Conservation (phyloP, 768 basidiomycete genomes). For the Pilatotrama ljubarskyi region DNA sequence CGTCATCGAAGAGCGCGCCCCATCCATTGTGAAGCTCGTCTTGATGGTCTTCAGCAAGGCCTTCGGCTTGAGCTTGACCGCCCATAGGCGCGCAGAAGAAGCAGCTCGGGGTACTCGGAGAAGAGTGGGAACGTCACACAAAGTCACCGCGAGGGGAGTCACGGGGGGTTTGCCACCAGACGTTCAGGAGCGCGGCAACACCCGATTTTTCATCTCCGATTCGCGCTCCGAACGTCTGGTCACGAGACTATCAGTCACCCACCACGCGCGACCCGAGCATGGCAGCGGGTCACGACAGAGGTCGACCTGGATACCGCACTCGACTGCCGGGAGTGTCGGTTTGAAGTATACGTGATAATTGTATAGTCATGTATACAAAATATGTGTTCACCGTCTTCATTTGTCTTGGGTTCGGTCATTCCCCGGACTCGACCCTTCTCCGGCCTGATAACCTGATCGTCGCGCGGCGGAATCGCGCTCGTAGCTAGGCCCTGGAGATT, state of each 20-base stretch:
- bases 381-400: not conserved
- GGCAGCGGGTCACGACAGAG: too few relatives aligned
- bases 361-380: not conserved
- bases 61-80: too few relatives aligned
- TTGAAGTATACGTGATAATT: too few relatives aligned
- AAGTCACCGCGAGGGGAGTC: not conserved
- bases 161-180: not conserved
- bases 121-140: not conserved
- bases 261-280: too few relatives aligned
- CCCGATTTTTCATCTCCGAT: not conserved
- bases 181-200: not conserved
- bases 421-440: not conserved
- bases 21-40: too few relatives aligned
- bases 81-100: not conserved
- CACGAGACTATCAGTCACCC: too few relatives aligned
- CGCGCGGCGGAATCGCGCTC: slow-evolving; percentile 3
- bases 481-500: not conserved
- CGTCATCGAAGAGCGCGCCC: too few relatives aligned
- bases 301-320: too few relatives aligned
- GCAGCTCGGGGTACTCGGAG: not conserved
- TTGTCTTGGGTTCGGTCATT: slow-evolving; percentile 8
- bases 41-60: too few relatives aligned
- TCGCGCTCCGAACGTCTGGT: too few relatives aligned
- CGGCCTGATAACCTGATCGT: slow-evolving; percentile 4
- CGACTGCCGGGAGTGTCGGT: too few relatives aligned